Base-by-base conservation (phyloP, 2,329 filamentous ascomycete species). In the Fusarium armeniacum region DNA sequence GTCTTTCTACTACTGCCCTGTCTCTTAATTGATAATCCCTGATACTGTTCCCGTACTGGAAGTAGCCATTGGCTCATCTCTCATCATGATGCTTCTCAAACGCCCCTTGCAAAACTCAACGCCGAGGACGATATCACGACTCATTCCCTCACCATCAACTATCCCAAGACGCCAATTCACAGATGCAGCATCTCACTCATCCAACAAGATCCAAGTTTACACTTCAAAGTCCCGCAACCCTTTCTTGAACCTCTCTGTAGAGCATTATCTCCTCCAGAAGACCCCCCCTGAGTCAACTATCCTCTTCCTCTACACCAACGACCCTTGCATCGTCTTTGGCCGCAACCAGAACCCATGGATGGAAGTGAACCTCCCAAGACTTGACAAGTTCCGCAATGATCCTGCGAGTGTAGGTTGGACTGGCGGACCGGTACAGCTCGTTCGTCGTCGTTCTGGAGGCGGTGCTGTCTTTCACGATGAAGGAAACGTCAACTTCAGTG, bases 301-400 rank as follows among this genome's bases (percentile, higher is more conserved):
- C 52, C 87, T 98, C 3, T 92, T 98, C 59, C 87, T 98, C 52
- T 99, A 98, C 82, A 87, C 89, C 74, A 98, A 99, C 81, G 81
- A 88, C 38, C 94, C 95, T 1, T 94, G 93, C 78, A 87, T 99
- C 63, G 90, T 99, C 77, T 91, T 99, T 72, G 96, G 96, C 44
- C 90, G 96, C 64, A 99, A 99, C 79, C 96, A 99, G 82, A 99
- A 99, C 78, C 96, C 96, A 56, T 99, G 95, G 96, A 85, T 93
- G 11, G 96, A 99, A 82, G 90, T 93, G 66, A 93, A 97, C 77
- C 85, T 98, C 11, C 81, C 81, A 40, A 83, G 88, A 2, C 82
- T 97, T 3, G 74, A 74, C 4, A 70, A 67, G 53, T 72, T 73
- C 51, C 59, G 67, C 10, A 47, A 65, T n/a, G 52, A 53, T 11